Evolutionary conservation across 108 stramenopile genomes (phyloP).

Genomic region (Nitzschia sp.): DNA sequence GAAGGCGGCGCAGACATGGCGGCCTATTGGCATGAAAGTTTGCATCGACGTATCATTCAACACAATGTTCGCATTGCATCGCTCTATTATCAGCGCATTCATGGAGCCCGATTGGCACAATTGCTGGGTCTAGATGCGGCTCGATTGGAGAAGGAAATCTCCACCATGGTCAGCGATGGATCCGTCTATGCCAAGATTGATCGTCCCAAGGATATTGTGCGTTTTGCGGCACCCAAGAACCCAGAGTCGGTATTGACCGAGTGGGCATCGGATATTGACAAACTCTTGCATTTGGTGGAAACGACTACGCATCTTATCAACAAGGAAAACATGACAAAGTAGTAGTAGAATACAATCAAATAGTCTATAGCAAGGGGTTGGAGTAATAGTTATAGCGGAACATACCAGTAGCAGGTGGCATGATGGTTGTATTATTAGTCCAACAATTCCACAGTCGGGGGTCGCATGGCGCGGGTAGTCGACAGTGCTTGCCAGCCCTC

Average conservation of each 20-base stretch:
- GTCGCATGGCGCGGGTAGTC: slow-evolving; percentile 27
- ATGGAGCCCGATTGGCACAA: slow-evolving; percentile 84
- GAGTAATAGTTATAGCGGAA: background rate
- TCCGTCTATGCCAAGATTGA: slow-evolving; percentile 91
- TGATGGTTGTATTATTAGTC: slow-evolving; percentile 16
- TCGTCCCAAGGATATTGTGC: slow-evolving; percentile 91
- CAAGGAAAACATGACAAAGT: slow-evolving; percentile 90
- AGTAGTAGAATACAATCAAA: background rate
- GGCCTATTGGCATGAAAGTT: slow-evolving; percentile 72
- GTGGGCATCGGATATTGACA: slow-evolving; percentile 93
- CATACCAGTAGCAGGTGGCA: too few relatives aligned
- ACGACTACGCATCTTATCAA: slow-evolving; percentile 95
- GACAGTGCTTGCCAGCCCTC: slow-evolving; percentile 59
- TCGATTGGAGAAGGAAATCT: slow-evolving; percentile 81
- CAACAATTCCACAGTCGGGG: slow-evolving; percentile 75
- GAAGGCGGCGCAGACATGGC: slow-evolving; percentile 60
- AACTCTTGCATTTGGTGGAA: slow-evolving; percentile 92
- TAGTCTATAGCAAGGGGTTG: background rate
- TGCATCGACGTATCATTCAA: slow-evolving; percentile 92
- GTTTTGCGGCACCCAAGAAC: slow-evolving; percentile 70
- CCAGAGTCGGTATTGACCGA: slow-evolving; percentile 90
- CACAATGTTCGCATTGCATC: slow-evolving; percentile 95
- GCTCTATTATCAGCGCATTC: slow-evolving; percentile 91
- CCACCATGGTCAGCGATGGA: slow-evolving; percentile 87
- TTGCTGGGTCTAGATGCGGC: slow-evolving; percentile 73